Conservation (phyloP, 2,329 filamentous ascomycete species). For the Phoma herbarum region DNA sequence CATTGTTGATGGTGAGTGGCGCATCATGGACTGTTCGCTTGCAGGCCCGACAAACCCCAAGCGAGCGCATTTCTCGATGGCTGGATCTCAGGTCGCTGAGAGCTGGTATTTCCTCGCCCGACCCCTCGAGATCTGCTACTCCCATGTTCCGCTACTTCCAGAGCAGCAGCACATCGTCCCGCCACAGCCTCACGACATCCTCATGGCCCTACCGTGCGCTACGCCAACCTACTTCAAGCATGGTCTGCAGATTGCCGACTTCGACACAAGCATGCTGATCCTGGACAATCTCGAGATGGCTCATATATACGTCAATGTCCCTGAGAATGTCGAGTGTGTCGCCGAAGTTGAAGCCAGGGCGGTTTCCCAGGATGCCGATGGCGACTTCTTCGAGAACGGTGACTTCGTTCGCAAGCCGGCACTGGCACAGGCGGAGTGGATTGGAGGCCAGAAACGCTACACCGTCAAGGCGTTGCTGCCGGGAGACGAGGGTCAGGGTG, state of each 20-base stretch:
- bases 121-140: conserved; percentile 92
- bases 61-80: conserved; percentile 78
- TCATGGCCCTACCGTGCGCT: conserved; percentile 85
- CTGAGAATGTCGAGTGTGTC: conserved; percentile 87
- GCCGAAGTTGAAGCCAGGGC: conserved; percentile 89
- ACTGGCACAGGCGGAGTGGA: conserved; percentile 91
- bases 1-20: conserved; percentile 92
- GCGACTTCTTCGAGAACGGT: conserved; percentile 92
- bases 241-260: conserved; percentile 80
- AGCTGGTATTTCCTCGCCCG: conserved; percentile 92
- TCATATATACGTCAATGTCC: conserved; percentile 87
- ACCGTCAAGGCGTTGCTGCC: conserved; percentile 92
- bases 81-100: conserved; percentile 75
- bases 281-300: conserved; percentile 94
- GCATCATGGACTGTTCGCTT: conserved; percentile 92
- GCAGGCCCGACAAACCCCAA: conserved; percentile 90
- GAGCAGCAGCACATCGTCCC: conserved; percentile 94
- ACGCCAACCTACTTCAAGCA: conserved; percentile 91
- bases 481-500: conserved; percentile 87
- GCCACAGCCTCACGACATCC: conserved; percentile 81
- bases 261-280: conserved; percentile 84
- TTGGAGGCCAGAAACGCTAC: conserved; percentile 85
- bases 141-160: conserved; percentile 87
- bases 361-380: conserved; percentile 83
- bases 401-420: conserved; percentile 86